Conservation (phyloP, 2,329 filamentous ascomycete species). For the Zymoseptoria crescenta region DNA sequence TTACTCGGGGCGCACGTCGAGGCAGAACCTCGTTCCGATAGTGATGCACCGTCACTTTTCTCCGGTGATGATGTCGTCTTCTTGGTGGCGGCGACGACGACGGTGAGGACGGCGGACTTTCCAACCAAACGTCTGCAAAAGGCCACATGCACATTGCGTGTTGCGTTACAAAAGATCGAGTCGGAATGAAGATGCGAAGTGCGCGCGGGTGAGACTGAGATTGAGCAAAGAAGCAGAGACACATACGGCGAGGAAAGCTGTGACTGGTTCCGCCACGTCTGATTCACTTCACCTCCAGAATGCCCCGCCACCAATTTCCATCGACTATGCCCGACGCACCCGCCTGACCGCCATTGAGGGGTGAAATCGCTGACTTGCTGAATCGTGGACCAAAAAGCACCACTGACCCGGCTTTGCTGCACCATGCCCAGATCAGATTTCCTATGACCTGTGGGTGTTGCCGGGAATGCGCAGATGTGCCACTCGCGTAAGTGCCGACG, state of each 20-base stretch:
- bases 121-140: slow-evolving; percentile 24
- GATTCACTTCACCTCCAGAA: background rate
- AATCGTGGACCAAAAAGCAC: too few species aligned
- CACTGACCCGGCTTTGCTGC: too few species aligned
- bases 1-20: slow-evolving; percentile 4
- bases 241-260: background rate
- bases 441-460: background rate
- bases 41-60: slow-evolving; percentile 1
- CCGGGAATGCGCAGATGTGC: background rate
- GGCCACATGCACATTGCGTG: slow-evolving; percentile 21
- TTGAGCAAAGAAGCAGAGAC: background rate
- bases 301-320: too few species aligned
- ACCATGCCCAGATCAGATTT: background rate
- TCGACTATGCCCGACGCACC: too few species aligned
- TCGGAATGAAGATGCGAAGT: background rate
- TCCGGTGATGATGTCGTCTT: slow-evolving; percentile 6
- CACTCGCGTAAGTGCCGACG: background rate
- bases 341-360: too few species aligned
- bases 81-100: slow-evolving; percentile 4
- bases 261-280: background rate
- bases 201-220: background rate
- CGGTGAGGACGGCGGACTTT: slow-evolving; percentile 13
- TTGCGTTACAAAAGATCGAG: background rate
- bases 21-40: background rate
- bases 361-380: too few species aligned